phyloP scores from a whole-genome alignment of 1,284 basidiomycete species.

The Puccinia coronata region DNA sequence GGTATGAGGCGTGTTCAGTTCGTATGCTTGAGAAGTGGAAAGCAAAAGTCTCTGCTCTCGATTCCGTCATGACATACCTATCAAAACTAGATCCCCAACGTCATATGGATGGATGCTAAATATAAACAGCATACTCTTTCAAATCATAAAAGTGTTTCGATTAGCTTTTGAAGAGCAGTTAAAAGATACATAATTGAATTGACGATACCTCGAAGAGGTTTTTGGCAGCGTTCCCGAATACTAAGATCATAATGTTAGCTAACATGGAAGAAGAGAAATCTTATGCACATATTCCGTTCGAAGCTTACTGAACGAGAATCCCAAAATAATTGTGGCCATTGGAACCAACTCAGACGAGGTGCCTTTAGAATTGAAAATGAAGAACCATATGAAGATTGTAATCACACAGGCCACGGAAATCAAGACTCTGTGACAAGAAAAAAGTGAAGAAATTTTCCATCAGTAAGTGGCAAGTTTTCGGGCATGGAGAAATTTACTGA shows the following conservation, averaged over 20 bases:
- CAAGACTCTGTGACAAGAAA: constrained; percentile 63
- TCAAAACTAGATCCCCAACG: constrained; percentile 57
- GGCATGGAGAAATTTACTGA: background rate
- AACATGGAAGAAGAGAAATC: constrained; percentile 64
- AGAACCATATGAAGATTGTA: constrained; percentile 71
- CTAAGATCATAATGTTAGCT: constrained; percentile 1
- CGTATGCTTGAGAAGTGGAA: background rate
- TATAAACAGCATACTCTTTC: constrained; percentile 37
- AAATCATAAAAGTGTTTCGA: background rate
- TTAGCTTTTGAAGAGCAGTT: background rate
- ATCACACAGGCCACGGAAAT: constrained; percentile 67
- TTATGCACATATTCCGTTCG: background rate
- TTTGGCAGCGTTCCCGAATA: constrained; percentile 77
- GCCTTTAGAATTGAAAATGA: constrained; percentile 74
- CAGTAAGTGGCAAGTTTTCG: background rate
- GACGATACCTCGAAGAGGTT: constrained; percentile 71
- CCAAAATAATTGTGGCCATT: constrained; percentile 70
- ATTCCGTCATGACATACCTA: constrained; percentile 50
- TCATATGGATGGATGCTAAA: constrained; percentile 57
- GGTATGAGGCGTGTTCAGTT: background rate
- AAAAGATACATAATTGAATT: background rate
- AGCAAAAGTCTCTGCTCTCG: background rate
- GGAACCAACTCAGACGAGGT: constrained; percentile 77
- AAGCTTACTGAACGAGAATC: constrained; percentile 54
- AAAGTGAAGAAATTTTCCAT: background rate